Conservation (phyloP, 306 rosid genomes). For the Quercus parvula region DNA sequence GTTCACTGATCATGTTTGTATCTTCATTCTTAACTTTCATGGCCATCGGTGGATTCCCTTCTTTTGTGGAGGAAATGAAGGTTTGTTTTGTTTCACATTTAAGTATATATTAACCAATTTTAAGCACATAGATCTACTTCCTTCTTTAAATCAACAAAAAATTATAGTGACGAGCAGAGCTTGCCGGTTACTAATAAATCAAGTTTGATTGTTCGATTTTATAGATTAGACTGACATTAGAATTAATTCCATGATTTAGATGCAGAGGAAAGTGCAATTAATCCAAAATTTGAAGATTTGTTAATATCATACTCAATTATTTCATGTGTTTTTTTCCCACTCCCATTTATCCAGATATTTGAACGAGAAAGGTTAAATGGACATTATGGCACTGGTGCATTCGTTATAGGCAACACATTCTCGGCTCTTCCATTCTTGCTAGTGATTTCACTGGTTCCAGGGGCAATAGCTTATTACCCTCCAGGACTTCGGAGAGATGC, state of each 20-base stretch:
- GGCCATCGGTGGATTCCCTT: slow-evolving; percentile 80
- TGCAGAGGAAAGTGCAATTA: no score
- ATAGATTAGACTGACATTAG: no score
- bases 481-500: slow-evolving; percentile 39
- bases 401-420: slow-evolving; percentile 42
- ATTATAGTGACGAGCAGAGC: no score
- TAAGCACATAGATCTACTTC: not conserved
- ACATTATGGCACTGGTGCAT: slow-evolving; percentile 41
- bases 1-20: slow-evolving; percentile 48
- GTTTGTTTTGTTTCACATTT: slow-evolving; percentile 15
- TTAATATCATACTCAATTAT: not conserved
- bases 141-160: not conserved
- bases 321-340: not conserved
- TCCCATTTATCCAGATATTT: slow-evolving; percentile 31
- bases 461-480: slow-evolving; percentile 36
- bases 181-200: no score
- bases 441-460: slow-evolving; percentile 39
- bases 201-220: no score
- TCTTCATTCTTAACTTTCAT: slow-evolving; percentile 57
- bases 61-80: slow-evolving; percentile 73
- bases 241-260: no score
- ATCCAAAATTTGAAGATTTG: no score
- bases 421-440: slow-evolving; percentile 43
- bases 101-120: not conserved
- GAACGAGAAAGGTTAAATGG: slow-evolving; percentile 51